Base-by-base conservation (phyloP, 371 early-diverging fungal genomes). In the Coelomomyces lativittatus region DNA sequence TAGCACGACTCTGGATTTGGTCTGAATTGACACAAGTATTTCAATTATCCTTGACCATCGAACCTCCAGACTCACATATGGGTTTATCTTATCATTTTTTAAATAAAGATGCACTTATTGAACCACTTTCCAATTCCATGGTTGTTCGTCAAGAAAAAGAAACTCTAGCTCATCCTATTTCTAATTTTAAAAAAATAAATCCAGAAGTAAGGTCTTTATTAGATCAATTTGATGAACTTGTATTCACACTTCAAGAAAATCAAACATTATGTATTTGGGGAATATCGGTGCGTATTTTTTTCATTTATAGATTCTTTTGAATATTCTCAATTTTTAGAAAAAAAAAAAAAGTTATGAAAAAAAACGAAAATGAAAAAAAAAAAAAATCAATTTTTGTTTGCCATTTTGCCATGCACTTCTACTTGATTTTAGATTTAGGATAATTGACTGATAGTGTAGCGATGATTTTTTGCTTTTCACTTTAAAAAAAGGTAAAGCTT, bases 241-340 rank as follows among this genome's bases (percentile, higher is more conserved):
- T 86, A 17, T 81, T 85, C 51, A 71, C 78, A 30, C 60, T 84
- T 25, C 67, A 77, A 31, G 51, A 58, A 8, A 81, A 83, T 54
- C 83, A 86, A 0, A 70, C 82, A 2, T 58, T 85, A 54, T 63
- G 68, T 1, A 69, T 86, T 19, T 88, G 85, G 86, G 86, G 86
- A 2, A 62, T 88, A 15, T 80, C 81, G 66, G 83, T 79, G 59
- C 29, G 32, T 0, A 7, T 12, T n/a, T 24, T 12, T n/a, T 44
- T 23, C 19, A 25, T n/a, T n/a, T n/a, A n/a, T n/a, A n/a, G n/a
- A n/a, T n/a, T n/a, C n/a, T n/a, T n/a, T n/a, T n/a, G n/a, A n/a
- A n/a, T n/a, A n/a, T n/a, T n/a, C n/a, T n/a, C n/a, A n/a, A n/a
- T n/a, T n/a, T n/a, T n/a, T n/a, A n/a, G n/a, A n/a, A n/a, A n/a